phyloP scores from a whole-genome alignment of 2,329 filamentous ascomycete genomes.

The Lachnellula subtilissima region DNA sequence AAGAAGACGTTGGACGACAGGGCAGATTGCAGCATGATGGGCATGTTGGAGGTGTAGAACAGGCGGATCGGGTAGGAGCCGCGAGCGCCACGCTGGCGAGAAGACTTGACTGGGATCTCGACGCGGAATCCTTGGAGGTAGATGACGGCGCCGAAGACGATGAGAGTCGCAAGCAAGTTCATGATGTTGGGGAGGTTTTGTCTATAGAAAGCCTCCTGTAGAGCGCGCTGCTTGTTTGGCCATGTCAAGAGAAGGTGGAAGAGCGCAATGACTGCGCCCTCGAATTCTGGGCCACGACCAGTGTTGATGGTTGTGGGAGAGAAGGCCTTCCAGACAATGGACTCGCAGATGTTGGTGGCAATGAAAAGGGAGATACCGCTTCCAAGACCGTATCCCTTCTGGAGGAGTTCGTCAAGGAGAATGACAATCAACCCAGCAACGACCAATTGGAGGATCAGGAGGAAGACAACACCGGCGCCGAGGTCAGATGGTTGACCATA shows the following conservation, averaged over 20 bases:
- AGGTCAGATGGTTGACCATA: constrained; percentile 96
- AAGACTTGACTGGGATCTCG: constrained; percentile 99
- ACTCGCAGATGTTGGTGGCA: constrained; percentile 99
- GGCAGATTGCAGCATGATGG: constrained; percentile 99
- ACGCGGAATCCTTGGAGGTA: constrained; percentile 99
- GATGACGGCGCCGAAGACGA: constrained; percentile 96
- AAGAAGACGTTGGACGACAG: constrained; percentile 99
- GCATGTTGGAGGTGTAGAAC: constrained; percentile 99
- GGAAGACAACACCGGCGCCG: constrained; percentile 95
- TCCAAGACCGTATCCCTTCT: constrained; percentile 98
- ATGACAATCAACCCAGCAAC: constrained; percentile 98
- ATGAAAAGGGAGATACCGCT: constrained; percentile 99
- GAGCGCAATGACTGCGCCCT: constrained; percentile 95
- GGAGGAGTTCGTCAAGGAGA: constrained; percentile 95
- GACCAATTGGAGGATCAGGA: constrained; percentile 95
- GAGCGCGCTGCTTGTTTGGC: constrained; percentile 98
- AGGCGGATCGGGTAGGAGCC: constrained; percentile 97
- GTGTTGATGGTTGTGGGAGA: constrained; percentile 99
- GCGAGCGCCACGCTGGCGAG: constrained; percentile 96
- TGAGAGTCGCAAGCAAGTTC: constrained; percentile 90
- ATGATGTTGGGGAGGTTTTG: constrained; percentile 99
- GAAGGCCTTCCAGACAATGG: constrained; percentile 99
- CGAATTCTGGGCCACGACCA: constrained; percentile 96
- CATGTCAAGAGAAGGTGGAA: constrained; percentile 98
- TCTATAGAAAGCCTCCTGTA: constrained; percentile 98